phyloP scores from a whole-genome alignment of 1,139 yeast genomes.

The Candida sp. region DNA sequence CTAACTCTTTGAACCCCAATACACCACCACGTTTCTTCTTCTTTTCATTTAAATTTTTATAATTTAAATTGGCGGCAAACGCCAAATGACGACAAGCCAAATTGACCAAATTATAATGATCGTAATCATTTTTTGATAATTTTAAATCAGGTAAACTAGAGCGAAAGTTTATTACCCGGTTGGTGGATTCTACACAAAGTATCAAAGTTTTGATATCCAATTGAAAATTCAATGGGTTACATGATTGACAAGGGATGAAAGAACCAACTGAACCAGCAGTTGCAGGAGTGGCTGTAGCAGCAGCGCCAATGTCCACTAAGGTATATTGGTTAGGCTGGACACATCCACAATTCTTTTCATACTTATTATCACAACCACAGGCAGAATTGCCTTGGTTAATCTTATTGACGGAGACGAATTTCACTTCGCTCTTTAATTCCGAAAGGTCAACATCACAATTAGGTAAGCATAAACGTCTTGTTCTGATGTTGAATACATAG shows the following conservation, averaged over 20 bases:
- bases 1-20: slow-evolving; percentile 83
- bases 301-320: neutral
- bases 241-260: slow-evolving; percentile 46
- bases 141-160: slow-evolving; percentile 42
- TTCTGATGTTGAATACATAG: slow-evolving; percentile 44
- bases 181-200: slow-evolving; percentile 56
- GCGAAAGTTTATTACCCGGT: slow-evolving; percentile 55
- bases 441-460: slow-evolving; percentile 57
- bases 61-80: slow-evolving; percentile 67
- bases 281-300: neutral
- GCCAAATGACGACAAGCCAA: slow-evolving; percentile 85
- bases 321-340: neutral
- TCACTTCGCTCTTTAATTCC: slow-evolving; percentile 40
- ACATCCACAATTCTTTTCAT: neutral
- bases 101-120: slow-evolving; percentile 69
- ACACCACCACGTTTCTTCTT: slow-evolving; percentile 80
- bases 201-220: slow-evolving; percentile 53
- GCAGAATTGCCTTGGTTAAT: neutral
- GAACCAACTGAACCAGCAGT: neutral
- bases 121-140: slow-evolving; percentile 56
- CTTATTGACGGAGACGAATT: slow-evolving; percentile 18
- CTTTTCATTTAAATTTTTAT: slow-evolving; percentile 34
- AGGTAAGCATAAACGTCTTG: slow-evolving; percentile 56
- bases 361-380: neutral
- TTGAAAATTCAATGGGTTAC: slow-evolving; percentile 34